Evolutionary conservation across 495 filamentous ascomycete species (phyloP), one percentile per base, ranked within the genome.

Genomic region (Penicillium canescens): DNA sequence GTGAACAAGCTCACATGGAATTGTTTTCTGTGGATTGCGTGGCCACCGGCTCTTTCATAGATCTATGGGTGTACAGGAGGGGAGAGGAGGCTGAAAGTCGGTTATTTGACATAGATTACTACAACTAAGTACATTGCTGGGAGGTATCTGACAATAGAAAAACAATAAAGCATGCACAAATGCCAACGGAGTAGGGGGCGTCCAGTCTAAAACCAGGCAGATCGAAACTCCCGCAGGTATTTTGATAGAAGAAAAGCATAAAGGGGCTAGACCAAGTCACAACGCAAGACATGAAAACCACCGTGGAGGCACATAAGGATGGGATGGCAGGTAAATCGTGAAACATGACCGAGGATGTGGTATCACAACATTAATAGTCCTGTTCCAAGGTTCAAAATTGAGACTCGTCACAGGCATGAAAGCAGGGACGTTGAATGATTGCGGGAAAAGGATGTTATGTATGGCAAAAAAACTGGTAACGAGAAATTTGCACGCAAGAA

Each of bases 71-170:
- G 28, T 31, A 31, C 8, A 31, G 6, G 28, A 10, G 3, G 8
- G 34, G 6, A 11, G 36, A 47, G 11, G 45, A 41, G 11, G 33
- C 20, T 50, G 18, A 10, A 14, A 24, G 49, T 56, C 13, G 38
- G 60, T 57, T 60, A 61, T 66, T 16, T 53, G 50, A 62, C 58
- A 57, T 50, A 38, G 31, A 56, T 65, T 61, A 69, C 52, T 61
- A 69, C 50, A 63, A 36, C 51, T 68, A 68, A 61, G 51, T 74
- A 74, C 68, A 71, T 63, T 49, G 52, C 57, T 62, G 59, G 66
- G 67, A 75, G 72, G 69, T 76, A 76, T 74, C 71, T 72, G 66
- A 62, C 60, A 60, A 57, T 45, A 52, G 18, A 52, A 46, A 24
- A 21, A 56, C 16, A 51, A 20, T 44, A 44, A 38, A 42, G 44